These are phyloP conservation scores for Eutrema japonicum DNA, from an alignment of 345 rosid genomes.

Conservation along the genomic window DNA sequence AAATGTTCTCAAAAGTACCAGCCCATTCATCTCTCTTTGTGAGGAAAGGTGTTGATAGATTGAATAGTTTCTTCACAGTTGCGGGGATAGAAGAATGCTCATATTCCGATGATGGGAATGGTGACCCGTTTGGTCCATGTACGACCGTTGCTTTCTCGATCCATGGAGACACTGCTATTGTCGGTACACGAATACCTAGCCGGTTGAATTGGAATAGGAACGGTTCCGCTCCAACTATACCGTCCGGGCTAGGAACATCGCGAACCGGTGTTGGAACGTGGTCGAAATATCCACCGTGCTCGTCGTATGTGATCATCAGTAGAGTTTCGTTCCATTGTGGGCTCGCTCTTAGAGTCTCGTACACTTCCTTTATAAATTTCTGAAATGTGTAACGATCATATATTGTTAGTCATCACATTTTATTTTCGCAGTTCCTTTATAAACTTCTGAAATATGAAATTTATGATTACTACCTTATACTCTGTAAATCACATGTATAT, in stretches of 20 bases:
- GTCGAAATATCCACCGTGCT: constrained; percentile 92
- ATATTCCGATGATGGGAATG: constrained; percentile 74
- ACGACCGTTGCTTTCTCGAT: constrained; percentile 83
- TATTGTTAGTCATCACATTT: background rate
- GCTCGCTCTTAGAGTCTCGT: constrained; percentile 82
- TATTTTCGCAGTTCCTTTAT: background rate
- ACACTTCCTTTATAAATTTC: constrained; percentile 70
- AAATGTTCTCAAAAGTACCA: constrained; percentile 72
- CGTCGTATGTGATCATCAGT: constrained; percentile 83
- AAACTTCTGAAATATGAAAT: background rate
- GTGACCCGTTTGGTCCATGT: constrained; percentile 83
- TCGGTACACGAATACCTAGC: constrained; percentile 85
- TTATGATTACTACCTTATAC: background rate
- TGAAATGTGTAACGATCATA: constrained; percentile 23
- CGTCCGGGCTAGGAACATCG: constrained; percentile 89
- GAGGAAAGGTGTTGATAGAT: constrained; percentile 66
- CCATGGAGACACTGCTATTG: constrained; percentile 85
- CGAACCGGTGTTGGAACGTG: constrained; percentile 84
- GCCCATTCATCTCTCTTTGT: constrained; percentile 93
- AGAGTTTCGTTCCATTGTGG: constrained; percentile 91
- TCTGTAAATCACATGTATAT: background rate
- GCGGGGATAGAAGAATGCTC: constrained; percentile 97
- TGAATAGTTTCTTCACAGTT: constrained; percentile 80
- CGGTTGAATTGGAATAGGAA: constrained; percentile 70
- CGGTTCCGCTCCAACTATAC: constrained; percentile 80